Evolutionary conservation across 352 stramenopile species (phyloP), one percentile per base, ranked within the genome.

Genomic region (Phytophthora sansomeana): DNA sequence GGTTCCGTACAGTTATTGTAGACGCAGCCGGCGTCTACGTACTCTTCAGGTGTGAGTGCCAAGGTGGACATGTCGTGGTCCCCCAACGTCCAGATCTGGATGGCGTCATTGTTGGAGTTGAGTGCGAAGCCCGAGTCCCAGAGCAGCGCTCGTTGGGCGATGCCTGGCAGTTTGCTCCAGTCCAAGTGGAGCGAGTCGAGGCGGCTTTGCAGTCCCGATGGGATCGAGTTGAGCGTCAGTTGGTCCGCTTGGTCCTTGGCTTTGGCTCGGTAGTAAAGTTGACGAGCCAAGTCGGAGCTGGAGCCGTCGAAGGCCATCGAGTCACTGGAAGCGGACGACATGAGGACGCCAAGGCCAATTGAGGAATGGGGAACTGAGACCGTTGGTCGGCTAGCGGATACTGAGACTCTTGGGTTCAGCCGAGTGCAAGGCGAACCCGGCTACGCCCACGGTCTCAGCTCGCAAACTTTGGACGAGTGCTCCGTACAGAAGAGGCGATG

Each of bases 41-140:
- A 83, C 24, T 75, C 59, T 44, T 63, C 50, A 11, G 54, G 10
- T 1, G 63, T 58, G 47, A 80, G 49, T 1, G 72, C 63, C n/a
- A 83, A 61, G 10, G 62, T 38, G n/a, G 60, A 46, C 59, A 82
- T 77, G 21, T 26, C 21, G 39, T 60, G 50, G 30, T 48, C 35
- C 6, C 52, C 61, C 26, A 77, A 41, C 3, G 67, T 65, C 69
- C 49, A 69, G 2, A 75, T 53, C 44, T 63, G 54, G 4, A 70
- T 43, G 5, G 53, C 48, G 14, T 61, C 46, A 5, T 47, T 46
- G 1, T 52, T 24, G 0, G 54, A 38, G 9, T 54, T 70, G 29
- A 60, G 30, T 4, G 54, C 69, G 17, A 72, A 77, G 13, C 69
- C 74, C 2, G 63, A 75, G 51, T 82, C 74, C 74, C 74, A 82